Percentiles rank a stretch among this genome's conserved stretches.
Evolutionary conservation across 148 eudicot species (phyloP).

Genomic region (Spergularia marina): DNA sequence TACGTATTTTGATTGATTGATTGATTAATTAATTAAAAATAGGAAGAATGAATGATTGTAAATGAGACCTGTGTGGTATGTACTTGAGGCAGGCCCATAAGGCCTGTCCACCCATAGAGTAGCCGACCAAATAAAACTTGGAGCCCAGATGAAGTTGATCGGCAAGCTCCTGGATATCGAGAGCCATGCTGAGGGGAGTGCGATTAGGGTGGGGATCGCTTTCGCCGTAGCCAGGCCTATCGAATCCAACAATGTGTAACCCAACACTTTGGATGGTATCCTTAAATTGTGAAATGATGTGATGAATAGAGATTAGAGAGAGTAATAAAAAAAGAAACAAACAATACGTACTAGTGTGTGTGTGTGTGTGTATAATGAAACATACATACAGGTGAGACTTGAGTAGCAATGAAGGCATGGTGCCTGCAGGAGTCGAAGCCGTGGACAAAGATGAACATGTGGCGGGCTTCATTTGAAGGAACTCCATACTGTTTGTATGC

Average conservation of each 20-base stretch:
- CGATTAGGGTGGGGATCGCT: slow-evolving; percentile 70
- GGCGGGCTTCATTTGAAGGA: slow-evolving; percentile 56
- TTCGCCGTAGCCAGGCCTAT: slow-evolving; percentile 78
- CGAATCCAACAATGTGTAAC: slow-evolving; percentile 60
- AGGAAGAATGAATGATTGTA: no score
- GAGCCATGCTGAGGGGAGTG: slow-evolving; percentile 47
- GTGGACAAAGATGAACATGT: slow-evolving; percentile 65
- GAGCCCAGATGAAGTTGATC: slow-evolving; percentile 65
- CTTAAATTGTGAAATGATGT: slow-evolving; percentile 3
- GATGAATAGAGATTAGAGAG: no score
- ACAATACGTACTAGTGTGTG: neutral
- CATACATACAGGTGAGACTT: slow-evolving; percentile 50
- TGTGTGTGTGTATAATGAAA: slow-evolving; percentile 14
- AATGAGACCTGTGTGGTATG: slow-evolving; percentile 71
- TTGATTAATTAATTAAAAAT: no score
- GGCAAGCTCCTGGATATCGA: slow-evolving; percentile 77
- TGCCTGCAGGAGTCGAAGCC: slow-evolving; percentile 62
- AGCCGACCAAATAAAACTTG: slow-evolving; percentile 66
- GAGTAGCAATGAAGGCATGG: slow-evolving; percentile 50
- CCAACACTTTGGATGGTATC: slow-evolving; percentile 42
- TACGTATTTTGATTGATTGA: no score
- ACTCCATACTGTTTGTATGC: slow-evolving; percentile 79
- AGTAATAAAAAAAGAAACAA: neutral
- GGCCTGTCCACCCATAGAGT: slow-evolving; percentile 65
- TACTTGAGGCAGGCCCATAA: slow-evolving; percentile 66